phyloP scores from a whole-genome alignment of 1,139 yeast genomes.

The Yamadazyma spencermartinsiae region DNA sequence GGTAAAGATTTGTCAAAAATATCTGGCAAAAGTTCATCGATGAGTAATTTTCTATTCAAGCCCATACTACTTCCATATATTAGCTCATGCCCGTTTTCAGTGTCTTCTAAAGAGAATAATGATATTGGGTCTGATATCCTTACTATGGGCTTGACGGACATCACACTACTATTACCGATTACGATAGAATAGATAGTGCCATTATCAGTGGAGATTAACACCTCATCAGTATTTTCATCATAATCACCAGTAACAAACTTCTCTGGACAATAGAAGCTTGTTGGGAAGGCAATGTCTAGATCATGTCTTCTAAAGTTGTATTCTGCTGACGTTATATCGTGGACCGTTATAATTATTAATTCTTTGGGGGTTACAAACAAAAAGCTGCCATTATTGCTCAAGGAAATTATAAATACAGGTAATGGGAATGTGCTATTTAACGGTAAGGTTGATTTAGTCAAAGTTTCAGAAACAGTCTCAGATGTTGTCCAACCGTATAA shows the following conservation, averaged over 20 bases:
- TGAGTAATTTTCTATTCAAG: constrained; percentile 28
- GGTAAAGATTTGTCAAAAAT: constrained; percentile 13
- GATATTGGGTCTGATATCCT: constrained; percentile 35
- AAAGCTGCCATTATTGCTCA: constrained; percentile 33
- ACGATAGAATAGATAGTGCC: constrained; percentile 41
- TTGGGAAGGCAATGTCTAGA: constrained; percentile 36
- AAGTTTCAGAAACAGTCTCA: constrained; percentile 24
- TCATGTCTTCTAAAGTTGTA: constrained; percentile 28
- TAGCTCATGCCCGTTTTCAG: constrained; percentile 20
- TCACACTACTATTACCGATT: constrained; percentile 14
- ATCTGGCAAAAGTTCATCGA: constrained; percentile 15
- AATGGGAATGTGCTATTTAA: constrained; percentile 37
- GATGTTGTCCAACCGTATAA: constrained; percentile 44
- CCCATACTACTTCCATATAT: constrained; percentile 38
- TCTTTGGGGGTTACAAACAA: constrained; percentile 32
- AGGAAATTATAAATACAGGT: constrained; percentile 43
- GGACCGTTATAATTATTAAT: constrained; percentile 36
- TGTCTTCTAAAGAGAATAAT: constrained; percentile 29
- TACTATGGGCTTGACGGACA: constrained; percentile 21
- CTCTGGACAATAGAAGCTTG: constrained; percentile 31
- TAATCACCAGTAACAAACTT: constrained; percentile 15
- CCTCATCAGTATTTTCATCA: constrained; percentile 28
- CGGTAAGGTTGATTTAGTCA: constrained; percentile 29
- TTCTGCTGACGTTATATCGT: constrained; percentile 49
- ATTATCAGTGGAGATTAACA: constrained; percentile 40